Evolutionary conservation across 2,329 filamentous ascomycete species (phyloP).

Genomic region (Botryotinia calthae): DNA sequence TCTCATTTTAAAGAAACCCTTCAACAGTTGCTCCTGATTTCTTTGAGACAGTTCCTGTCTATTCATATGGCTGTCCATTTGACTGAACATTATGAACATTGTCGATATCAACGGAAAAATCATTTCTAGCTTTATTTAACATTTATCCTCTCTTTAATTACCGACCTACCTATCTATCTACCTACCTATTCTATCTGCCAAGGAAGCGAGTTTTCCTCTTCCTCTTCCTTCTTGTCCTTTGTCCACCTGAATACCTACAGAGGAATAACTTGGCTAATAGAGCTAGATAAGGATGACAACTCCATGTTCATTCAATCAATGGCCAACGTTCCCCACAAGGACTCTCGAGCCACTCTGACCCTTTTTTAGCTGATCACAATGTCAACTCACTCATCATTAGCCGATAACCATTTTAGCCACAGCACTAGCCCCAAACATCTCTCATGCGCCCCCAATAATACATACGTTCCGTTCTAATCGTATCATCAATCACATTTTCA

Average conservation of each 20-base stretch:
- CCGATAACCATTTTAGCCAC: slow-evolving; percentile 5
- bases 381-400: neutral
- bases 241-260: neutral
- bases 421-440: neutral
- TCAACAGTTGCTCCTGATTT: neutral
- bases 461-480: neutral
- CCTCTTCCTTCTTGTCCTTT: neutral
- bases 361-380: neutral
- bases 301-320: neutral
- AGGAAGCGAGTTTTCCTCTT: neutral
- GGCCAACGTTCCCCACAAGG: neutral
- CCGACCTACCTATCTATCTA: neutral
- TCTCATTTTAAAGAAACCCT: neutral
- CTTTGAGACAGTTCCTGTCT: neutral
- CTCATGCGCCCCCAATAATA: neutral
- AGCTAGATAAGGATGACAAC: neutral
- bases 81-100: too few species aligned
- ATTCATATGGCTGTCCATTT: neutral
- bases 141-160: too few species aligned
- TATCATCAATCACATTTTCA: neutral
- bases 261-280: neutral
- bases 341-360: neutral
- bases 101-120: neutral
- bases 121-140: neutral
- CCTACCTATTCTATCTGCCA: too few species aligned